These are phyloP conservation scores for Cucumis cinereus DNA, from an alignment of 306 rosid species.

Conservation along the genomic window DNA sequence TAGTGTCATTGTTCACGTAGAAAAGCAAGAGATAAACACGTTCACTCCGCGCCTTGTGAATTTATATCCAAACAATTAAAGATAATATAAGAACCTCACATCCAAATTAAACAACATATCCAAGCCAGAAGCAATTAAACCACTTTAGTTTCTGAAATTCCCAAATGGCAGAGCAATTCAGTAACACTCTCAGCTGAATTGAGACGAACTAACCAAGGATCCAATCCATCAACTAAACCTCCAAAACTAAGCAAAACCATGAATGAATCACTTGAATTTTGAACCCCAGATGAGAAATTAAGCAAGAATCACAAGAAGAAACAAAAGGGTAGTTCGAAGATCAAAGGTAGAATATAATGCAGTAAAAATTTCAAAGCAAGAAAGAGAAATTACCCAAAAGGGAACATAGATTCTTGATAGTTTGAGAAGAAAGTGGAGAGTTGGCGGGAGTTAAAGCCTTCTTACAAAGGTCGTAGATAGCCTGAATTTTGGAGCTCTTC, in stretches of 20 bases:
- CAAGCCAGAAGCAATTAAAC: neutral
- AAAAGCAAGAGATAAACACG: neutral
- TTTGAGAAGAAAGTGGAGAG: conserved; percentile 33
- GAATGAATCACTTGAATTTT: neutral
- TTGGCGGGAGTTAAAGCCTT: conserved; percentile 37
- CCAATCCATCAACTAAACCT: neutral
- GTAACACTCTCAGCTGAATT: too few species aligned
- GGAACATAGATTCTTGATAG: conserved; percentile 41
- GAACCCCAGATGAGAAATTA: conserved; percentile 3
- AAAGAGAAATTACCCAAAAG: conserved; percentile 43
- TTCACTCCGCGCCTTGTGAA: neutral
- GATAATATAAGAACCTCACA: neutral
- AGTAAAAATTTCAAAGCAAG: neutral
- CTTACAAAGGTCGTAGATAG: conserved; percentile 59
- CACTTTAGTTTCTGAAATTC: neutral
- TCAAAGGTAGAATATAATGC: neutral
- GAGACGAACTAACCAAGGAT: too few species aligned
- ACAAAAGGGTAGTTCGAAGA: neutral
- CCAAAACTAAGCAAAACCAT: neutral
- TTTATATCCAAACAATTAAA: neutral
- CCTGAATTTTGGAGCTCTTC: conserved; percentile 48
- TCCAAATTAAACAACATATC: neutral
- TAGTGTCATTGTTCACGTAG: neutral
- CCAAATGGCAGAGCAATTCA: neutral
- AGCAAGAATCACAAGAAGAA: neutral